These are phyloP conservation scores for Nicotiana undulata DNA, from an alignment of 257 asterid genomes.

Conservation along the genomic window DNA sequence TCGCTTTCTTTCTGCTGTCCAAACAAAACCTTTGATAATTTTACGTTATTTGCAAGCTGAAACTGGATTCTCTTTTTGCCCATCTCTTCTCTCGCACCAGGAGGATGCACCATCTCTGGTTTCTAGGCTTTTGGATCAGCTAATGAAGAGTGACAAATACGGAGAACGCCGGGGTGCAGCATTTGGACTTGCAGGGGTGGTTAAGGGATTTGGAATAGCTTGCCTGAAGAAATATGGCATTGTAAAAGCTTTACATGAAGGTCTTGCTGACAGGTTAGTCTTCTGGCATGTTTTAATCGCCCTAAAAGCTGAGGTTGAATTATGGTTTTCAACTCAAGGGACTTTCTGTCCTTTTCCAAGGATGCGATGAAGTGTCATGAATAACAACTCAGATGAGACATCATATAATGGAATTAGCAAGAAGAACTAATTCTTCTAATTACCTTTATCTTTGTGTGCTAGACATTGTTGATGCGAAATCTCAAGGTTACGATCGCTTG, in stretches of 20 bases:
- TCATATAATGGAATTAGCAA: neutral
- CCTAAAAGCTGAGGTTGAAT: neutral
- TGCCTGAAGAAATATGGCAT: slow-evolving; percentile 79
- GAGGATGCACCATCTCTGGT: slow-evolving; percentile 83
- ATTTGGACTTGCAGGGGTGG: slow-evolving; percentile 94
- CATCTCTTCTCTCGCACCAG: slow-evolving; percentile 27
- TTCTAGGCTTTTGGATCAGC: slow-evolving; percentile 71
- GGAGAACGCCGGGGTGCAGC: slow-evolving; percentile 99
- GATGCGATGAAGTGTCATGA: neutral
- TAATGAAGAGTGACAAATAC: slow-evolving; percentile 92
- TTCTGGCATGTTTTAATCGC: slow-evolving; percentile 3
- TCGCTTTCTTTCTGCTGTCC: neutral
- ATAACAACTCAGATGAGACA: neutral
- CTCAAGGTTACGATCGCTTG: neutral
- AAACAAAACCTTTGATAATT: neutral
- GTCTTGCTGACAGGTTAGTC: slow-evolving; percentile 74
- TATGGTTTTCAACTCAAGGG: neutral
- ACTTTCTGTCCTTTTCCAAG: neutral
- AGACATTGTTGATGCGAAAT: neutral
- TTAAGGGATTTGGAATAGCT: slow-evolving; percentile 84
- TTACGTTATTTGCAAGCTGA: neutral
- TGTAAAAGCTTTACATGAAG: slow-evolving; percentile 52
- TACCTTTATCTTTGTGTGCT: neutral
- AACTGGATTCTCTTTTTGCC: neutral
- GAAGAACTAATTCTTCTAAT: neutral